Evolutionary conservation across 805 yeast species (phyloP).

Genomic region (Metschnikowia proteae): DNA sequence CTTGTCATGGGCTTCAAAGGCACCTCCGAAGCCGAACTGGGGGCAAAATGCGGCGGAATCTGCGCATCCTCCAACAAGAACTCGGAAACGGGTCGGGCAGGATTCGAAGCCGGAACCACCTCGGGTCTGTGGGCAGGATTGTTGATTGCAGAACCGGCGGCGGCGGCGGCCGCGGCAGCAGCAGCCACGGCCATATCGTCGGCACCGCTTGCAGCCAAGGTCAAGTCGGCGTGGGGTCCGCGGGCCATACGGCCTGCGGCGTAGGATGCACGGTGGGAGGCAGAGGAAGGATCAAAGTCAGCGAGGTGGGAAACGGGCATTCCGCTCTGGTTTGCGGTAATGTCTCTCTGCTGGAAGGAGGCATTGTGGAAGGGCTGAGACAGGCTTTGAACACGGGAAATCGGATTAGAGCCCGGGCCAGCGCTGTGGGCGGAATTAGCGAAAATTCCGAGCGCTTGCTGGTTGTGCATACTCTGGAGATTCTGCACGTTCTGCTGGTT

Average conservation of each 20-base stretch:
- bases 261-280: not conserved
- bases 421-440: not conserved
- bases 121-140: not conserved
- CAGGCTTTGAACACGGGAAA: not conserved
- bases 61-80: slow-evolving; percentile 7
- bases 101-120: not conserved
- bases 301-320: not conserved
- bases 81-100: not conserved
- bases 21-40: slow-evolving; percentile 20
- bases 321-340: not conserved
- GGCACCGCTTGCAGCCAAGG: not conserved
- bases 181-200: slow-evolving; percentile 5
- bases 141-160: not conserved
- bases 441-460: not conserved
- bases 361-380: not conserved
- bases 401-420: not conserved
- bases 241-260: not conserved
- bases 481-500: slow-evolving; percentile 5
- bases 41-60: slow-evolving; percentile 16
- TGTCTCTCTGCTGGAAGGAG: not conserved
- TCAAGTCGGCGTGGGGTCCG: not conserved
- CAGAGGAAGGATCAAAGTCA: not conserved
- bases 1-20: slow-evolving; percentile 25
- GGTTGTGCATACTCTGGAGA: not conserved
- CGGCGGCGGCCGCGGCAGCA: slow-evolving; percentile 1